A percentile compares a stretch with the other conserved stretches of the same genome.
phyloP scores from a whole-genome alignment of 495 filamentous ascomycete species.

The Hypoxylon fuscum region DNA sequence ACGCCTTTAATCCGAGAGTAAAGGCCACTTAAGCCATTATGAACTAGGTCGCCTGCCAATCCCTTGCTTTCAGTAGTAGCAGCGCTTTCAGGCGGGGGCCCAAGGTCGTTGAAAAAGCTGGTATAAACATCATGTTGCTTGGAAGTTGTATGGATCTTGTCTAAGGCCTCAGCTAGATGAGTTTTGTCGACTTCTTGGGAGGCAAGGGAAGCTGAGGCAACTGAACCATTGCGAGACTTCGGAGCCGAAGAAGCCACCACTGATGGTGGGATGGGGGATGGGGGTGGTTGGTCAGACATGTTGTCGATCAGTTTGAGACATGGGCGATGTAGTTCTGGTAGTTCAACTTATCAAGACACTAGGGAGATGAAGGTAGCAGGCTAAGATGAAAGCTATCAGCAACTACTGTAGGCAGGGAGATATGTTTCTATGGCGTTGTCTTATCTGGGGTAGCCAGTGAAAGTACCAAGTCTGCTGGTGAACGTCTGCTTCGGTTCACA shows the following conservation, averaged over 20 bases:
- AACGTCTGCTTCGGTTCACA: slow-evolving; percentile 1
- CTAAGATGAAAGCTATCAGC: not conserved
- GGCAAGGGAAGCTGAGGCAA: slow-evolving; percentile 67
- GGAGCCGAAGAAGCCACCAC: slow-evolving; percentile 37
- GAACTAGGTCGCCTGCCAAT: slow-evolving; percentile 73
- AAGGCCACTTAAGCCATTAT: slow-evolving; percentile 84
- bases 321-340: slow-evolving; percentile 15
- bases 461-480: not conserved
- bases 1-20: slow-evolving; percentile 84
- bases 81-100: slow-evolving; percentile 62
- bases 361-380: not conserved
- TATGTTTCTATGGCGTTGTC: not conserved
- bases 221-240: slow-evolving; percentile 68
- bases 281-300: slow-evolving; percentile 44
- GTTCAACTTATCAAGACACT: slow-evolving; percentile 4
- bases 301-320: slow-evolving; percentile 20
- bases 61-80: slow-evolving; percentile 70
- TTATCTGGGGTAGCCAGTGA: no score
- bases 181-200: slow-evolving; percentile 70
- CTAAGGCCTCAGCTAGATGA: slow-evolving; percentile 74
- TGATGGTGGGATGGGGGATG: slow-evolving; percentile 39
- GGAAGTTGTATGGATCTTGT: slow-evolving; percentile 84
- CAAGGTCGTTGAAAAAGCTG: slow-evolving; percentile 91
- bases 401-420: slow-evolving; percentile 3
- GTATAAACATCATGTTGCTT: slow-evolving; percentile 75